Percentiles rank a stretch among this genome's conserved stretches.
Conservation (phyloP, 495 filamentous ascomycete genomes). For the Talaromyces trachyspermus region DNA sequence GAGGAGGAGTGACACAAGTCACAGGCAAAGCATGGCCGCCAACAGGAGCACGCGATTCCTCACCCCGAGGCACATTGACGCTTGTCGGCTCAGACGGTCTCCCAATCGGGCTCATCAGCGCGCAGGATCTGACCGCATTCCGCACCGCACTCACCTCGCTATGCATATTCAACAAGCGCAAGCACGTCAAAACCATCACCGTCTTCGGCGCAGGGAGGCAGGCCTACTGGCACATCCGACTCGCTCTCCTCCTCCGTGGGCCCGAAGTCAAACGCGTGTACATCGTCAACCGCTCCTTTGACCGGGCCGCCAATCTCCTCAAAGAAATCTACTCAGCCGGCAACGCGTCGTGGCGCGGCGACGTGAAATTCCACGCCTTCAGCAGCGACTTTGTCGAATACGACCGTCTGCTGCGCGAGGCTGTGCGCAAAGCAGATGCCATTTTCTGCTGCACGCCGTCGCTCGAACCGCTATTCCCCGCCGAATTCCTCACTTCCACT, state of each 20-base stretch:
- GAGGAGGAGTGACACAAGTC: background rate
- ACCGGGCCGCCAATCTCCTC: constrained; percentile 48
- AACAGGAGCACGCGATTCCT: constrained; percentile 44
- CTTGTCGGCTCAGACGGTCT: constrained; percentile 60
- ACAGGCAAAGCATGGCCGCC: constrained; percentile 26
- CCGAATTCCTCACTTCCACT: constrained; percentile 52
- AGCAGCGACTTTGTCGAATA: constrained; percentile 69
- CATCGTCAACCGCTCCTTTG: constrained; percentile 70
- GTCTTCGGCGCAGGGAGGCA: constrained; percentile 90
- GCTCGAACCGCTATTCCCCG: constrained; percentile 53
- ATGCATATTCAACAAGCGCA: constrained; percentile 64
- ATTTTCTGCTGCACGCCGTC: constrained; percentile 78
- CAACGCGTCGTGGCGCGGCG: constrained; percentile 45
- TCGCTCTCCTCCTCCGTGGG: constrained; percentile 68
- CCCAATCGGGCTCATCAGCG: constrained; percentile 74
- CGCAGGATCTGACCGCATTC: constrained; percentile 83
- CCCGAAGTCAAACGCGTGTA: constrained; percentile 65
- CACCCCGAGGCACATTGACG: constrained; percentile 70
- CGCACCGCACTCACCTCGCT: constrained; percentile 80
- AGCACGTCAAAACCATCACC: constrained; percentile 59
- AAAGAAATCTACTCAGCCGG: constrained; percentile 47
- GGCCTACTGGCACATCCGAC: constrained; percentile 88
- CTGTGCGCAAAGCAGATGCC: constrained; percentile 61
- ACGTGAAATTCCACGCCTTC: constrained; percentile 62
- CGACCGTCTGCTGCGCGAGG: constrained; percentile 53